Base-by-base conservation (phyloP, 106 monocot genomes). In the Xerophyta viscosa region DNA sequence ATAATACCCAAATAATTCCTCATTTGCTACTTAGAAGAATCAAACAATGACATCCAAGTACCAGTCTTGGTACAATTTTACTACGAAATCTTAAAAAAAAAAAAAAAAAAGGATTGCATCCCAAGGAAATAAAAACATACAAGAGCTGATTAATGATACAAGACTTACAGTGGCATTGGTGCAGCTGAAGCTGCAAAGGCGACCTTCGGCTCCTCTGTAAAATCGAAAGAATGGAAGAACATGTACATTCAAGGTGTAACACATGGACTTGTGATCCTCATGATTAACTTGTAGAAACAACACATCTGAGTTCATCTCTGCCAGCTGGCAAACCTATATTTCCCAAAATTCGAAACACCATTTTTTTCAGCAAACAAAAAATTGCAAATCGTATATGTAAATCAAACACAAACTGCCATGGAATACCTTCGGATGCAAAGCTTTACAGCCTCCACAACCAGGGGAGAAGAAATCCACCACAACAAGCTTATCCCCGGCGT, bases 141-240 rank as follows among this genome's bases (percentile, higher is more conserved):
- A n/a, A n/a, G n/a, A n/a, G n/a, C n/a, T n/a, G n/a, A n/a, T n/a
- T n/a, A n/a, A n/a, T n/a, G n/a, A n/a, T n/a, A n/a, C n/a, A n/a
- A 39, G 21, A 24, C 87, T 75, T 71, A 88, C 94, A 29, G 88
- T 94, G 44, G 84, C 88, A 75, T 66, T 78, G 8, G 93, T 94
- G 78, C 93, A 94, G 67, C 93, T 94, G 84, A 94, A 94, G 72
- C 94, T 88, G 50, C 84, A 81, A 18, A 94, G 75, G 26, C 84
- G 78, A 20, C 88, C 94, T 0, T 96, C 75, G 3, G 88, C 75
- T 72, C 94, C 94, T 21, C 94, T 84, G 48, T 88, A 96, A 58
- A 96, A 88, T 46, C 88, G 77, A 37, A 96, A 96, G 72, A 96
- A 96, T 31, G 94, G 88, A 19, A 96, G 94, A 48, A 96, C 88